Percentiles rank a stretch among this genome's conserved stretches.
phyloP scores from a whole-genome alignment of 169 alveolate genomes.

The Plasmodium inui region DNA sequence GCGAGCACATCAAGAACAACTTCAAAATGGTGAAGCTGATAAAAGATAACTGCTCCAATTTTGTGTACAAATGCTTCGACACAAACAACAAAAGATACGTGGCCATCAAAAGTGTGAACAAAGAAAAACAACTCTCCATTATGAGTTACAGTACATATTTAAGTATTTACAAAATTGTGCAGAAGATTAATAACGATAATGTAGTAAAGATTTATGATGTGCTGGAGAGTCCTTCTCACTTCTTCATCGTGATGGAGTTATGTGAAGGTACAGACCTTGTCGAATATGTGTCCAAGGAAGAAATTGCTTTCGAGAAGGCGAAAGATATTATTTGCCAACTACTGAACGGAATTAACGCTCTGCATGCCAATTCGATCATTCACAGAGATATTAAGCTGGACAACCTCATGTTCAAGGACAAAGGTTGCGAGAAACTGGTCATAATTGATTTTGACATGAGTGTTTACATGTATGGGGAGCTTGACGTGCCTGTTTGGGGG shows the following conservation, averaged over 20 bases:
- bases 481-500: not conserved
- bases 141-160: conserved; percentile 62
- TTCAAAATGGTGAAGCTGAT: conserved; percentile 33
- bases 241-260: conserved; percentile 62
- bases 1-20: conserved; percentile 50
- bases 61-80: conserved; percentile 62
- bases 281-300: conserved; percentile 68
- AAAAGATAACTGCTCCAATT: conserved; percentile 44
- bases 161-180: conserved; percentile 46
- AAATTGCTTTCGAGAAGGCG: conserved; percentile 46
- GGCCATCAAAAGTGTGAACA: conserved; percentile 56
- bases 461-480: conserved; percentile 32
- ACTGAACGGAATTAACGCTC: conserved; percentile 48
- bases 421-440: conserved; percentile 28
- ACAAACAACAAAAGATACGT: conserved; percentile 16
- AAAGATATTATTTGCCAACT: conserved; percentile 58
- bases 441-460: conserved; percentile 74
- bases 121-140: conserved; percentile 63
- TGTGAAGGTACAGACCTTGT: conserved; percentile 75
- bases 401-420: conserved; percentile 66
- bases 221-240: conserved; percentile 42
- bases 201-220: conserved; percentile 61
- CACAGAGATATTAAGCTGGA: conserved; percentile 69
- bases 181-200: conserved; percentile 46
- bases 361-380: conserved; percentile 47